These are phyloP conservation scores for Castanopsis chinensis DNA, from an alignment of 306 rosid genomes.

Conservation along the genomic window DNA sequence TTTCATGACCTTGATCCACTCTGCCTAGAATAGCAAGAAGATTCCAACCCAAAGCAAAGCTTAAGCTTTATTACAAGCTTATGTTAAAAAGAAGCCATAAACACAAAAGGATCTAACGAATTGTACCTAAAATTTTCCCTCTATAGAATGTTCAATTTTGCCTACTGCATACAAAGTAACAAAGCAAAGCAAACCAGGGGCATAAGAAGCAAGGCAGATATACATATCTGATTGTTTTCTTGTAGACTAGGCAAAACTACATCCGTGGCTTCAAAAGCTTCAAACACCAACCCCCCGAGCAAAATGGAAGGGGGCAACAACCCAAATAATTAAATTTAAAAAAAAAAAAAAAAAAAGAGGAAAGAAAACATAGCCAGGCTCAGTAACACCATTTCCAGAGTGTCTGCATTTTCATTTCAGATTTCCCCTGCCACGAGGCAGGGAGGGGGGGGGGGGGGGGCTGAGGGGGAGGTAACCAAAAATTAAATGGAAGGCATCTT, in stretches of 20 bases:
- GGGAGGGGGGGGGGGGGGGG: too few relatives aligned
- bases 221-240: neutral
- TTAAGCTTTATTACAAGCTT: too few relatives aligned
- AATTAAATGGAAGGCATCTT: conserved; percentile 13
- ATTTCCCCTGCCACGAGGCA: neutral
- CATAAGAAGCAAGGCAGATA: neutral
- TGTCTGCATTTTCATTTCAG: neutral
- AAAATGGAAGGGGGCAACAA: too few relatives aligned
- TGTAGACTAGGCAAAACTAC: neutral
- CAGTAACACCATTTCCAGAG: neutral
- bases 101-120: too few relatives aligned
- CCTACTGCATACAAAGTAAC: neutral
- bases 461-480: neutral
- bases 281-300: neutral
- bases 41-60: too few relatives aligned
- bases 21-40: too few relatives aligned
- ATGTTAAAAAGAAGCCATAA: neutral
- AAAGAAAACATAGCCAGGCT: neutral
- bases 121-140: too few relatives aligned
- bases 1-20: too few relatives aligned
- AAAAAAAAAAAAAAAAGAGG: neutral
- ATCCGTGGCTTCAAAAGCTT: neutral
- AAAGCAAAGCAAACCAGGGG: neutral
- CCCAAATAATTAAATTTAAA: too few relatives aligned
- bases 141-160: neutral